These are phyloP conservation scores for Radiomyces spectabilis DNA, from an alignment of 192 early-diverging fungal genomes.

Conservation along the genomic window DNA sequence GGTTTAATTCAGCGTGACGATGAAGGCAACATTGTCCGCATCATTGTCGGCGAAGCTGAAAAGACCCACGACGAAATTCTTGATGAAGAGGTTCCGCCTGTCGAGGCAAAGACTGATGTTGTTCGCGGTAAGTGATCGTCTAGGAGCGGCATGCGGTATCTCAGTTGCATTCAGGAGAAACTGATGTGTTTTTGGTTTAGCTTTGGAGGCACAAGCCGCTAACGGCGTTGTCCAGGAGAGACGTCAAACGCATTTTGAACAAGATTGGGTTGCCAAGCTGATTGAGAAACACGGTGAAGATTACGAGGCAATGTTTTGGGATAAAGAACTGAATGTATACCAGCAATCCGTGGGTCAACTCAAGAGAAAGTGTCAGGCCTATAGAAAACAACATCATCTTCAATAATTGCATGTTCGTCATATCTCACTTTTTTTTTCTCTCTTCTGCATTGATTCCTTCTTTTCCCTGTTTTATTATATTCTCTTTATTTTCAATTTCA, in stretches of 20 bases:
- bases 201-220: constrained; percentile 50
- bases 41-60: constrained; percentile 51
- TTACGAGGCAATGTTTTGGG: constrained; percentile 75
- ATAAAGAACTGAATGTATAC: constrained; percentile 60
- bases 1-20: constrained; percentile 81
- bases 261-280: constrained; percentile 45
- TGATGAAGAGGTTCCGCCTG: constrained; percentile 24
- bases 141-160: background rate
- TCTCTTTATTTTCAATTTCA: too few relatives aligned
- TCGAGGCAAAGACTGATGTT: constrained; percentile 42
- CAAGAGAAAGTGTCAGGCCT: too few relatives aligned
- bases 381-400: too few relatives aligned
- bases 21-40: constrained; percentile 61
- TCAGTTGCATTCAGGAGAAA: background rate
- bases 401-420: too few relatives aligned
- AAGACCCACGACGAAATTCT: constrained; percentile 39
- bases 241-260: constrained; percentile 49
- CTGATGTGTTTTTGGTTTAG: constrained; percentile 6
- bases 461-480: too few relatives aligned
- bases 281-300: constrained; percentile 66
- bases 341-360: constrained; percentile 62
- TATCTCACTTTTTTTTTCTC: too few relatives aligned
- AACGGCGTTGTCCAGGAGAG: constrained; percentile 34
- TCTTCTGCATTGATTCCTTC: too few relatives aligned
- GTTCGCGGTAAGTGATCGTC: constrained; percentile 43